Evolutionary conservation across 2,329 filamentous ascomycete genomes (phyloP).

Genomic region (Bipolaris zeicola): DNA sequence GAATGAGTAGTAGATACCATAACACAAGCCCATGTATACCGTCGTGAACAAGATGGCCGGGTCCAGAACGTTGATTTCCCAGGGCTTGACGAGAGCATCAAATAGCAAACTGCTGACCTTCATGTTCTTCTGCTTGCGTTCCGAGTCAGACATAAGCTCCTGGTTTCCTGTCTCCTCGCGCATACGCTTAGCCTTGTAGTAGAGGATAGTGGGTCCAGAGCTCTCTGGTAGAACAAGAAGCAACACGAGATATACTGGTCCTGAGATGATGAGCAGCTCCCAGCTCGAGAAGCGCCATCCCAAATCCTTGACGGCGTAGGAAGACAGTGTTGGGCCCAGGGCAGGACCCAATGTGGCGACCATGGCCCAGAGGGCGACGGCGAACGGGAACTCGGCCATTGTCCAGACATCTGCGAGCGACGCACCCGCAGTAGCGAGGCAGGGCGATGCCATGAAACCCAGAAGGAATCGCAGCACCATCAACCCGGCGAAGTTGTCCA

Average conservation of each 20-base stretch:
- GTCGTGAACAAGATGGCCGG: conserved; percentile 82
- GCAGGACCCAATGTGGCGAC: conserved; percentile 65
- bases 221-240: conserved; percentile 85
- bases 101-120: conserved; percentile 48
- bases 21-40: conserved; percentile 82
- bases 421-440: conserved; percentile 44
- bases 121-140: conserved; percentile 65
- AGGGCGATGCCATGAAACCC: conserved; percentile 45
- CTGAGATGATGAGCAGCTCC: conserved; percentile 80
- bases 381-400: conserved; percentile 50
- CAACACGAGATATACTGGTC: conserved; percentile 72
- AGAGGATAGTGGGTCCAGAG: conserved; percentile 67
- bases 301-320: conserved; percentile 70
- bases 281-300: conserved; percentile 86
- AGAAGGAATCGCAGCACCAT: conserved; percentile 56
- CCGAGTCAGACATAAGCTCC: conserved; percentile 75
- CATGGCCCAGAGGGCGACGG: conserved; percentile 50
- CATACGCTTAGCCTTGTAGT: conserved; percentile 70
- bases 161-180: conserved; percentile 69
- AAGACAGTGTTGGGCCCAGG: conserved; percentile 66
- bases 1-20: conserved; percentile 75
- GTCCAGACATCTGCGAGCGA: conserved; percentile 45
- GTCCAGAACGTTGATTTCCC: conserved; percentile 82
- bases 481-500: conserved; percentile 65
- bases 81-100: conserved; percentile 70